These are phyloP conservation scores for Glonium stellatum DNA, from an alignment of 495 filamentous ascomycete genomes.

Conservation along the genomic window DNA sequence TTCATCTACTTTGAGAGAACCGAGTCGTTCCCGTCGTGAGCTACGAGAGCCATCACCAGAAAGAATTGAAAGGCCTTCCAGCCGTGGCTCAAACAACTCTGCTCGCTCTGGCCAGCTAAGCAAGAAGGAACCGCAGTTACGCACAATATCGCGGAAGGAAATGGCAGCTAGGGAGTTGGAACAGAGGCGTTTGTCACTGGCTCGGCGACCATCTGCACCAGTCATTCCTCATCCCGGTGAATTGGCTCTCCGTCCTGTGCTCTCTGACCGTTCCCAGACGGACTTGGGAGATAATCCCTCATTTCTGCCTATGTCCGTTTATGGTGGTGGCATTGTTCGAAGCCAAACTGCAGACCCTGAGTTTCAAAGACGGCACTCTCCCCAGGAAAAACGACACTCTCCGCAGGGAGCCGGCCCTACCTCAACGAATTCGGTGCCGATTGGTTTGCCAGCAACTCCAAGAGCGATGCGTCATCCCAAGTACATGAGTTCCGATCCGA, in stretches of 20 bases:
- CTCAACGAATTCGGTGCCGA: conserved; percentile 31
- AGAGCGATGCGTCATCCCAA: conserved; percentile 76
- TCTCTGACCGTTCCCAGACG: conserved; percentile 30
- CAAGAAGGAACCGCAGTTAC: conserved; percentile 1
- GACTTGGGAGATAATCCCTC: conserved; percentile 26
- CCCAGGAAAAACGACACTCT: conserved; percentile 24
- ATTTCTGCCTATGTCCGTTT: conserved; percentile 23
- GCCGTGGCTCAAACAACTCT: conserved; percentile 20
- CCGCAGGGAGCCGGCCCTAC: conserved; percentile 23
- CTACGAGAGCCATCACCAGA: conserved; percentile 23
- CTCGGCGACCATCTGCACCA: conserved; percentile 68
- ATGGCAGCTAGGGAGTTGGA: conserved; percentile 80
- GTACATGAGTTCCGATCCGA: conserved; percentile 48
- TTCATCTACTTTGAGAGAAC: conserved; percentile 8
- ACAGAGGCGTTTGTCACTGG: conserved; percentile 72
- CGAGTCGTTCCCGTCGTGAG: conserved; percentile 15
- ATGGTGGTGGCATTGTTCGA: conserved; percentile 23
- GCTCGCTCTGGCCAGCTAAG: conserved; percentile 13
- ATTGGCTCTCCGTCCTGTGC: conserved; percentile 26
- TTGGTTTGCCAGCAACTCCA: conserved; percentile 77
- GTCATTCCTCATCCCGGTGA: conserved; percentile 75
- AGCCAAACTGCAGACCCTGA: conserved; percentile 30
- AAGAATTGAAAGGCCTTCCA: conserved; percentile 13
- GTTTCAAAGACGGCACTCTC: conserved; percentile 5
- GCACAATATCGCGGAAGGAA: conserved; percentile 48